Percentiles rank a stretch among this genome's conserved stretches.
These are phyloP conservation scores for Heritiera fomes DNA, from an alignment of 345 rosid species.

Conservation along the genomic window DNA sequence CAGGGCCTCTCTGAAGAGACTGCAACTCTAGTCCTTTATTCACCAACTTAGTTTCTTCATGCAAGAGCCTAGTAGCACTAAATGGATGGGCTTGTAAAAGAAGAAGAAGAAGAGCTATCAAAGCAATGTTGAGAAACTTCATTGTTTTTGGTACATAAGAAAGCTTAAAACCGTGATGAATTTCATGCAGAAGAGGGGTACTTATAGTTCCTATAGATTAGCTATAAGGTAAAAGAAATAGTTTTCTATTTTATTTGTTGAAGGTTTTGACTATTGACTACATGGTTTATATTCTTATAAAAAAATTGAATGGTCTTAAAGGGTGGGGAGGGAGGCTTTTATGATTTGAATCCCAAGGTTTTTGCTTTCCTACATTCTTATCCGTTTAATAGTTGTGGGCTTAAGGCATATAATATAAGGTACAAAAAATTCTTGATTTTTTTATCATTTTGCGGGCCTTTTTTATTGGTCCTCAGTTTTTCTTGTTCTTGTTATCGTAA, in stretches of 20 bases:
- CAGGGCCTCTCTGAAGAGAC: slow-evolving; percentile 48
- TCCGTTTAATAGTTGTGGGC: not conserved
- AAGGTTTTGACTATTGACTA: slow-evolving; percentile 42
- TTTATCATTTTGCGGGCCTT: not conserved
- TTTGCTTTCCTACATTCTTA: not conserved
- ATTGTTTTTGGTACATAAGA: slow-evolving; percentile 11
- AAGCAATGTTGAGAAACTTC: slow-evolving; percentile 25
- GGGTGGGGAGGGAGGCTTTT: not conserved
- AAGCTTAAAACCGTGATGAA: not conserved
- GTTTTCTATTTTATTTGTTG: slow-evolving; percentile 2
- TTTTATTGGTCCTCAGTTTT: not conserved
- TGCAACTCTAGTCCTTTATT: slow-evolving; percentile 27
- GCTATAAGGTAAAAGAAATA: slow-evolving; percentile 4
- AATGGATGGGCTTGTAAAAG: slow-evolving; percentile 24
- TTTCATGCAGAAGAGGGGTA: not conserved
- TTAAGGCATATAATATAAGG: not conserved
- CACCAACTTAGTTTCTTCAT: not conserved
- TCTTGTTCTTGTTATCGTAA: not conserved
- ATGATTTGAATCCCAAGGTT: slow-evolving; percentile 1
- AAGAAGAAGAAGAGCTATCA: slow-evolving; percentile 20
- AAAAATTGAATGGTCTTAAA: no score
- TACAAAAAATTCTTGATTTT: no score
- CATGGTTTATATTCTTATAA: no score
- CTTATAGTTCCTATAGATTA: not conserved
- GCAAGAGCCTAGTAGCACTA: slow-evolving; percentile 34